These are phyloP conservation scores for Camellia lanceoleosa DNA, from an alignment of 148 eudicot genomes.

Conservation along the genomic window DNA sequence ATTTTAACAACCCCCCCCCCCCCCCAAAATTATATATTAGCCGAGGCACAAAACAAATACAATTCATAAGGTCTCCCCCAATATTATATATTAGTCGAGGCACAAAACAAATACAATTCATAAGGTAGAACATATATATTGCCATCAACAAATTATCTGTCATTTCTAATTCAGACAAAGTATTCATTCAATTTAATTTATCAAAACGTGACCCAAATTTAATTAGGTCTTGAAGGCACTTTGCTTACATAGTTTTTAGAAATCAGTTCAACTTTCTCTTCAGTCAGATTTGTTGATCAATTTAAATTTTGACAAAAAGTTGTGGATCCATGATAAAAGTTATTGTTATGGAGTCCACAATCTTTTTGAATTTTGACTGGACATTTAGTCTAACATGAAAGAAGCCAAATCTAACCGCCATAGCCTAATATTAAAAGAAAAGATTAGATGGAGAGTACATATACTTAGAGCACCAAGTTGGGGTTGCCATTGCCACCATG, in stretches of 20 bases:
- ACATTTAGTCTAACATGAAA: too few species aligned
- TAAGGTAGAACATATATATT: not conserved
- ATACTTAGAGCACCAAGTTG: not conserved
- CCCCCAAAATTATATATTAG: too few species aligned
- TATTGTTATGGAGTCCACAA: too few species aligned
- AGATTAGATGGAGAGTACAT: not conserved
- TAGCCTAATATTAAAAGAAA: not conserved
- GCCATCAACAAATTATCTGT: not conserved
- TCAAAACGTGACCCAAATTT: not conserved
- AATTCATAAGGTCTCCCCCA: too few species aligned
- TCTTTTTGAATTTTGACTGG: too few species aligned
- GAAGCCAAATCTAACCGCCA: not conserved
- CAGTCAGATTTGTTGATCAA: too few species aligned
- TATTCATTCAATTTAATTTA: not conserved
- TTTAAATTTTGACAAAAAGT: too few species aligned
- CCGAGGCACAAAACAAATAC: too few species aligned
- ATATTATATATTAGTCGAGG: not conserved
- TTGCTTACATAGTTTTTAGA: too few species aligned
- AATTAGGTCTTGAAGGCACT: too few species aligned
- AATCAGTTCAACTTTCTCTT: too few species aligned
- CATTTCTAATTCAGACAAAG: constrained; percentile 6
- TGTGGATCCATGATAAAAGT: too few species aligned
- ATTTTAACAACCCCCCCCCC: not conserved
- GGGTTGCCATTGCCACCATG: constrained; percentile 7
- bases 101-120: not conserved